Evolutionary conservation across 352 stramenopile genomes (phyloP).

Genomic region (Pythium sukuiense): DNA sequence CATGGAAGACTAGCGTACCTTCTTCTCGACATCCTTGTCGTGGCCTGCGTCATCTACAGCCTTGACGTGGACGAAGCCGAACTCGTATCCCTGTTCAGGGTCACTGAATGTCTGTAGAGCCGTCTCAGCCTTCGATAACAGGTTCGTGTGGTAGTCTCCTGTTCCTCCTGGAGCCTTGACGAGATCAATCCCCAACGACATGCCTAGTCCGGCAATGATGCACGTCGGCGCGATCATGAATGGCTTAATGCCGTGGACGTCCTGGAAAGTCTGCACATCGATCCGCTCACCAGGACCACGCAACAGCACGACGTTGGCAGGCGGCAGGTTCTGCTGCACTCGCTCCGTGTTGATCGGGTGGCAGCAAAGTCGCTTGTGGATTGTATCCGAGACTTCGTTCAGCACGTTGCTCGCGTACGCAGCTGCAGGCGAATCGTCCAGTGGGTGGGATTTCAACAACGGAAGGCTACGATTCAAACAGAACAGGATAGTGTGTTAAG

Average conservation of each 20-base stretch:
- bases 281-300: conserved; percentile 84
- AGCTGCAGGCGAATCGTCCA: conserved; percentile 65
- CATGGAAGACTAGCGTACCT: conserved; percentile 28
- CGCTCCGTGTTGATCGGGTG: conserved; percentile 82
- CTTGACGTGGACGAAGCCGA: conserved; percentile 86
- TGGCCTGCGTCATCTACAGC: conserved; percentile 86
- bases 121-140: conserved; percentile 77
- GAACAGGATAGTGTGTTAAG: background rate
- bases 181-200: conserved; percentile 83
- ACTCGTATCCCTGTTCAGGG: conserved; percentile 47
- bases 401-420: conserved; percentile 75
- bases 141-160: conserved; percentile 84
- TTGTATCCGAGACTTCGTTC: conserved; percentile 71
- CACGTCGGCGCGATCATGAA: conserved; percentile 91
- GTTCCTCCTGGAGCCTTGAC: conserved; percentile 68
- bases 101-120: conserved; percentile 48
- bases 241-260: conserved; percentile 75
- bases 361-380: conserved; percentile 57
- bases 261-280: conserved; percentile 76
- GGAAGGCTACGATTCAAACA: conserved; percentile 48
- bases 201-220: conserved; percentile 86
- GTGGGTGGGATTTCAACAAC: conserved; percentile 51
- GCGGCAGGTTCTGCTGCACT: conserved; percentile 47
- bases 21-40: conserved; percentile 82
- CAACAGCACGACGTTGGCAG: conserved; percentile 85